Base-by-base conservation (phyloP, 768 basidiomycete genomes). In the Gymnopilus junonius region DNA sequence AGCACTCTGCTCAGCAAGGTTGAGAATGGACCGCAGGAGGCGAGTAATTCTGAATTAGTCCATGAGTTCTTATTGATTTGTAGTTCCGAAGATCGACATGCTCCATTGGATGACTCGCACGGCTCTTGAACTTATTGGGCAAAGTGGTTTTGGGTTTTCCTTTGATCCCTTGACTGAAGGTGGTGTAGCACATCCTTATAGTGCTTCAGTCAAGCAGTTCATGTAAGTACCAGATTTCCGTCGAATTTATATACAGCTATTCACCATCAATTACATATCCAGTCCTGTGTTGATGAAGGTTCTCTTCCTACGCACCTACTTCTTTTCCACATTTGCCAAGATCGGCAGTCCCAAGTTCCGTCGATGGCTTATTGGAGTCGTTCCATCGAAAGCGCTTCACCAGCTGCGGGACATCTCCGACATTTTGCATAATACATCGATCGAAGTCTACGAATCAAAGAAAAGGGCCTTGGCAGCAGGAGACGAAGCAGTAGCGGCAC, bases 81-180 rank as follows among this genome's bases (percentile, higher is more conserved):
- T 8, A 20, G 6, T 12, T 50, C 4, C 34, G n/a, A 56, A 79
- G 76, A 64, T 81, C 40, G 78, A 81, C 55, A 37, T 77, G 8
- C 50, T 71, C 11, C 57, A 69, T 12, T 81, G 80, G 79, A 75
- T 75, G 68, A 68, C 78, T n/a, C 76, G 83, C 11, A 74, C 77
- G n/a, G 81, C 83, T 14, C 71, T 84, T 21, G 83, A 85, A 62
- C 72, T 84, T 54, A 79, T 85, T 54, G 83, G 82, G 2, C 81
- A 82, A 69, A 79, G 76, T 20, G 82, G 83, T 1, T 71, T 85
- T 17, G 80, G 80, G 11, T 75, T 75, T 55, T 76, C 76, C 20
- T 81, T 82, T 42, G 80, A 82, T 61, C 55, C 73, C 0, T 71
- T 84, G 11, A 70, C 65, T 7, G 75, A 75, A 37, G 75, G 76